Conservation (phyloP, 495 filamentous ascomycete species). For the Talaromyces trachyspermus region DNA sequence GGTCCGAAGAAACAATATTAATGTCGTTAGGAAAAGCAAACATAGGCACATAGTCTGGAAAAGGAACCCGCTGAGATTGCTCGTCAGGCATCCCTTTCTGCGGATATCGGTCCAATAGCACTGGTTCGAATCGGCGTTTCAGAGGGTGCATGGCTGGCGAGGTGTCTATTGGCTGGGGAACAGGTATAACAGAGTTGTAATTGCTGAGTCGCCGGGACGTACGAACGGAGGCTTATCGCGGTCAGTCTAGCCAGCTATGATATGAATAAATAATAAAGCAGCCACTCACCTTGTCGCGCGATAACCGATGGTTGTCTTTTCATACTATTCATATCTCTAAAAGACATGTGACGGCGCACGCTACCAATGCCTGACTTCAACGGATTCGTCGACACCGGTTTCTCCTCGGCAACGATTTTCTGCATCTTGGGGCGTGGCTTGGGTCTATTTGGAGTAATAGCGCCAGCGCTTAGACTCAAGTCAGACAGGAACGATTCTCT, state of each 20-base stretch:
- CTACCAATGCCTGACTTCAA: slow-evolving; percentile 60
- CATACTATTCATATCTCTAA: slow-evolving; percentile 89
- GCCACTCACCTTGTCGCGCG: slow-evolving; percentile 66
- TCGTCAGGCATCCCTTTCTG: slow-evolving; percentile 78
- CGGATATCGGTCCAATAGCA: slow-evolving; percentile 88
- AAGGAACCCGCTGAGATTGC: slow-evolving; percentile 68
- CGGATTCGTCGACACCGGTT: slow-evolving; percentile 30
- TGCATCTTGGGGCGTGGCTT: slow-evolving; percentile 71
- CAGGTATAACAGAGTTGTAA: slow-evolving; percentile 96
- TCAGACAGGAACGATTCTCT: slow-evolving; percentile 91
- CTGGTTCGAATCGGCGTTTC: slow-evolving; percentile 88
- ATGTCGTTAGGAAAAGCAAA: slow-evolving; percentile 98
- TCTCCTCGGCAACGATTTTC: slow-evolving; percentile 73
- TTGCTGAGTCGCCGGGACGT: slow-evolving; percentile 87
- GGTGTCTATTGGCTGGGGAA: slow-evolving; percentile 79
- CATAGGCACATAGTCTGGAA: slow-evolving; percentile 98
- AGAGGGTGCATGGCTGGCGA: slow-evolving; percentile 94
- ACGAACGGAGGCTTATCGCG: slow-evolving; percentile 68
- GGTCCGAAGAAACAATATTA: slow-evolving; percentile 90
- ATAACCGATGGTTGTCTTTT: slow-evolving; percentile 76
- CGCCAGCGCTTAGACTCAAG: slow-evolving; percentile 81
- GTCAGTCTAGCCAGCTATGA: background rate
- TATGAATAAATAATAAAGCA: background rate
- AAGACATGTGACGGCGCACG: slow-evolving; percentile 79
- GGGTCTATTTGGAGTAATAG: slow-evolving; percentile 60